Conservation (phyloP, 106 monocot species). For the Phalaenopsis aphrodite region DNA sequence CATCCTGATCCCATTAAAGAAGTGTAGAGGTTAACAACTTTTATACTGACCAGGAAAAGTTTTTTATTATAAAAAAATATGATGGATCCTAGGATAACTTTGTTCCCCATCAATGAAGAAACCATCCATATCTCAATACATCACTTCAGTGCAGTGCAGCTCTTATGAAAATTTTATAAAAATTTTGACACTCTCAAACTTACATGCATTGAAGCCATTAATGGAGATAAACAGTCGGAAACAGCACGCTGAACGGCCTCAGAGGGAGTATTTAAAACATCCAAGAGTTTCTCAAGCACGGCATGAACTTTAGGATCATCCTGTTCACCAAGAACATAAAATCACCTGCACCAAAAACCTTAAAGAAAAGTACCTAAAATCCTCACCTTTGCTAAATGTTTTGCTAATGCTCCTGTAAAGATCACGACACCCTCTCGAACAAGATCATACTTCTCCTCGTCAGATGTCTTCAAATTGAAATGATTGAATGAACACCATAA, state of each 20-base stretch:
- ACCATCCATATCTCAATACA: neutral
- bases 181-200: neutral
- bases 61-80: neutral
- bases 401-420: slow-evolving; percentile 92
- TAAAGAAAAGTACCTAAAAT: slow-evolving; percentile 5
- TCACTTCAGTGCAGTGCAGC: neutral
- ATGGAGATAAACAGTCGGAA: slow-evolving; percentile 90
- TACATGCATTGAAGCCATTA: slow-evolving; percentile 83
- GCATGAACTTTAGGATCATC: slow-evolving; percentile 96
- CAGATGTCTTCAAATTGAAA: slow-evolving; percentile 44
- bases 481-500: neutral
- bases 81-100: neutral
- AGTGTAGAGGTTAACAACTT: neutral
- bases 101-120: neutral
- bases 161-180: neutral
- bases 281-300: slow-evolving; percentile 89
- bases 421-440: slow-evolving; percentile 97
- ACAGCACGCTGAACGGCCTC: slow-evolving; percentile 98
- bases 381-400: slow-evolving; percentile 75
- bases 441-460: slow-evolving; percentile 93
- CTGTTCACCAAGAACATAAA: slow-evolving; percentile 23
- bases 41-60: neutral
- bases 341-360: neutral
- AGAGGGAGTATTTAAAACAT: slow-evolving; percentile 93
- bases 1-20: slow-evolving; percentile 40